Evolutionary conservation across 139 green algal species (phyloP).

Genomic region (Pleodorina starrii): DNA sequence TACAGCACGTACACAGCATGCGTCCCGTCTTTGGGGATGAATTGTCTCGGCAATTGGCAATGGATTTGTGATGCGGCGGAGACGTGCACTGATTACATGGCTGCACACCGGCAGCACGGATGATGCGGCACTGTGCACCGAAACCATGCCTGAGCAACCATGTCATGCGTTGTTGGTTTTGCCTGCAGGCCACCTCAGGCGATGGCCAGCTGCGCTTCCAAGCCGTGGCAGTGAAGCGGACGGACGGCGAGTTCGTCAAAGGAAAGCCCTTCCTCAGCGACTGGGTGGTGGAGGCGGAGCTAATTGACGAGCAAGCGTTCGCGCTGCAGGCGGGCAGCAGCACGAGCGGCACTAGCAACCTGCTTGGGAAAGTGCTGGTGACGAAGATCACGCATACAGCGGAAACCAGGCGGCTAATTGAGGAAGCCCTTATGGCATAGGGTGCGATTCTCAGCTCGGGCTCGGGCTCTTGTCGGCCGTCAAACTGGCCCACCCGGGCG

Average conservation of each 20-base stretch:
- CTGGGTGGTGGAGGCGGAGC: slow-evolving; percentile 43
- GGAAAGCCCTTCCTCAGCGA: background rate
- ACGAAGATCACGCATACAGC: slow-evolving; percentile 32
- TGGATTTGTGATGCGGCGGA: too few species aligned
- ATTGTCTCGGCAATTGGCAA: too few species aligned
- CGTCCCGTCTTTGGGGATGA: too few species aligned
- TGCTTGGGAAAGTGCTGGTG: slow-evolving; percentile 38
- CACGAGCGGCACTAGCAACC: background rate
- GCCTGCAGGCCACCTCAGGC: background rate
- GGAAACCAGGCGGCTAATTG: background rate
- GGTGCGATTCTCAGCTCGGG: too few species aligned
- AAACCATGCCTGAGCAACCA: too few species aligned
- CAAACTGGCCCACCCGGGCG: too few species aligned
- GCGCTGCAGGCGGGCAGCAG: background rate
- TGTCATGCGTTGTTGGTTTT: too few species aligned
- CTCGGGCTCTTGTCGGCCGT: too few species aligned
- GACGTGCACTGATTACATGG: too few species aligned
- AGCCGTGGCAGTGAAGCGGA: background rate
- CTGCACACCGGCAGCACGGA: too few species aligned
- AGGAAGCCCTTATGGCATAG: slow-evolving; percentile 13
- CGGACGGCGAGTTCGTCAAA: slow-evolving; percentile 28
- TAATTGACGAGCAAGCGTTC: slow-evolving; percentile 37
- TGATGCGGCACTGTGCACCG: too few species aligned
- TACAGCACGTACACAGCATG: too few species aligned
- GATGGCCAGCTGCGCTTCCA: slow-evolving; percentile 34